A percentile compares a stretch with the other conserved stretches of the same genome.
These are phyloP conservation scores for Phytophthora pistaciae DNA, from an alignment of 352 stramenopile species.

Conservation along the genomic window DNA sequence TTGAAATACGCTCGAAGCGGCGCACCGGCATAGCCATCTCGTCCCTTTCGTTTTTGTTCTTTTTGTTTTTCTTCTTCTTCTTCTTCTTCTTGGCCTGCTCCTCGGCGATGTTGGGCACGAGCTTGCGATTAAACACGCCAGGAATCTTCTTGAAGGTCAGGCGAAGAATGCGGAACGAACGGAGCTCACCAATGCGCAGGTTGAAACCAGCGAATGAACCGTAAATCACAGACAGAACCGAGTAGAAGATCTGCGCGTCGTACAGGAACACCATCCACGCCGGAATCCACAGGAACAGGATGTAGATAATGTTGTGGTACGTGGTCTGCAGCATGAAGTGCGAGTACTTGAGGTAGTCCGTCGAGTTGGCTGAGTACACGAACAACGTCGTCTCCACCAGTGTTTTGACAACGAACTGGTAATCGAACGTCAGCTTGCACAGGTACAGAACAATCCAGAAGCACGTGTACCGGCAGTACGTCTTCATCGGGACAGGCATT, in stretches of 20 bases:
- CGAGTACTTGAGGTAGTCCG: constrained; percentile 80
- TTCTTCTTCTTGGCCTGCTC: constrained; percentile 79
- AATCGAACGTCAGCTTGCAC: constrained; percentile 86
- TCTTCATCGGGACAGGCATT: constrained; percentile 76
- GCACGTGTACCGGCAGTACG: constrained; percentile 83
- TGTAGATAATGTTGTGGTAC: constrained; percentile 85
- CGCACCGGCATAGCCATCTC: constrained; percentile 70
- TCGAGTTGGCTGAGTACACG: constrained; percentile 74
- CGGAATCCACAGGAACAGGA: constrained; percentile 86
- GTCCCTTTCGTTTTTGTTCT: constrained; percentile 58
- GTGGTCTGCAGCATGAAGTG: constrained; percentile 86
- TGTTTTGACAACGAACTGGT: constrained; percentile 86
- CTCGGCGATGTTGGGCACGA: constrained; percentile 86
- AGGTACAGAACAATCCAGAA: constrained; percentile 86
- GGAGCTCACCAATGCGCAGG: constrained; percentile 82
- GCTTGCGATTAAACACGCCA: constrained; percentile 86
- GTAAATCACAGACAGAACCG: constrained; percentile 79
- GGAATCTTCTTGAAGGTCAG: constrained; percentile 88
- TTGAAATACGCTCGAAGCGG: constrained; percentile 84
- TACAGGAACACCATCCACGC: constrained; percentile 88
- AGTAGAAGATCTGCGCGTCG: constrained; percentile 89
- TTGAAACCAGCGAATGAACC: constrained; percentile 88
- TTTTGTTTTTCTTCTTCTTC: constrained; percentile 72
- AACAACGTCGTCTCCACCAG: constrained; percentile 89
- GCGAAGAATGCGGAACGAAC: constrained; percentile 86